Percentiles rank a stretch among this genome's conserved stretches.
Evolutionary conservation across 768 basidiomycete species (phyloP).

Genomic region (Russula compacta): DNA sequence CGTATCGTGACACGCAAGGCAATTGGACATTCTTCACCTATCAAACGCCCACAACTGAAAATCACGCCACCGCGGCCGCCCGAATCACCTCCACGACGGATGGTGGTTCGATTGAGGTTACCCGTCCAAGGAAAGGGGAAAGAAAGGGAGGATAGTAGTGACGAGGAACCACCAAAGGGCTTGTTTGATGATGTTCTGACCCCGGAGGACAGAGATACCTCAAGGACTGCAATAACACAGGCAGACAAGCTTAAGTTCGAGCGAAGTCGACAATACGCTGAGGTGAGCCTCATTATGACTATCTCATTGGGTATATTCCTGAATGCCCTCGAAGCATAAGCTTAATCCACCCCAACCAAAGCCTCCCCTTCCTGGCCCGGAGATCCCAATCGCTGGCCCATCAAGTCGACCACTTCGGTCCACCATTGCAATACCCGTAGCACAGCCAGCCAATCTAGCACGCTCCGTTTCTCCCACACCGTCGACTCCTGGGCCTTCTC

Average conservation of each 20-base stretch:
- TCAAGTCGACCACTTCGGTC: conserved; percentile 59
- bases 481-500: conserved; percentile 28
- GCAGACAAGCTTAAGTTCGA: conserved; percentile 68
- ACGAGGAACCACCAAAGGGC: conserved; percentile 45
- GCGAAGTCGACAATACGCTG: conserved; percentile 57
- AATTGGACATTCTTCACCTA: background rate
- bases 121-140: conserved; percentile 59
- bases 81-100: conserved; percentile 28
- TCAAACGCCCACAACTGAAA: conserved; percentile 21
- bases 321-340: background rate
- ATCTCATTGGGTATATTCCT: background rate
- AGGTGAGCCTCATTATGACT: conserved; percentile 41
- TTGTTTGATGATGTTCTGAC: conserved; percentile 81
- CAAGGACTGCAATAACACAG: conserved; percentile 51
- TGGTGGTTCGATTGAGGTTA: conserved; percentile 45
- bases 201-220: conserved; percentile 59
- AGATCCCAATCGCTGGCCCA: conserved; percentile 41
- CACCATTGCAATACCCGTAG: conserved; percentile 32
- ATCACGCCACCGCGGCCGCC: conserved; percentile 22
- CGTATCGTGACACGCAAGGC: conserved; percentile 9
- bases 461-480: conserved; percentile 29
- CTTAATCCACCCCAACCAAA: conserved; percentile 34
- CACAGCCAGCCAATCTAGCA: conserved; percentile 22
- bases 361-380: conserved; percentile 35
- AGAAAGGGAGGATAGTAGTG: conserved; percentile 45